Conservation (phyloP, 192 early-diverging fungal genomes). For the Backusella tarrabulga region DNA sequence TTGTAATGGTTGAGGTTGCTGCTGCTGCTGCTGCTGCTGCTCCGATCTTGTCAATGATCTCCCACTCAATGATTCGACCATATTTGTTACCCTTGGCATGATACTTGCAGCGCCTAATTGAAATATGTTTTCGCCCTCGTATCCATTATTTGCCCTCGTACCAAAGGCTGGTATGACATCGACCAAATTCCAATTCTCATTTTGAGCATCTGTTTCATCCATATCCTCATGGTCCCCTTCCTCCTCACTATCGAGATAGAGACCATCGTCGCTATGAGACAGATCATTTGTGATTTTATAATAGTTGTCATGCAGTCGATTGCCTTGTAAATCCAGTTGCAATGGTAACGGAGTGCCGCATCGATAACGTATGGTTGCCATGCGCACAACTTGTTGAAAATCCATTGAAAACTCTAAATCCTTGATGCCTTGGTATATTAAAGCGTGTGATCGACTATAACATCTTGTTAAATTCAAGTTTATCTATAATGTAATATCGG, state of each 20-base stretch:
- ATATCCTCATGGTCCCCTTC: neutral
- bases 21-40: neutral
- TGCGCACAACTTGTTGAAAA: conserved; percentile 28
- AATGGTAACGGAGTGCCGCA: neutral
- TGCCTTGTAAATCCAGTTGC: neutral
- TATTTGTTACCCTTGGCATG: conserved; percentile 28
- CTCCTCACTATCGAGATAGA: conserved; percentile 13
- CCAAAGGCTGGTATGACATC: conserved; percentile 31
- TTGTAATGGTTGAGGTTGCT: neutral
- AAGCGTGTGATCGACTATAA: conserved; percentile 30
- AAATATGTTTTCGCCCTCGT: conserved; percentile 25
- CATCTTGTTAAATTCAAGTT: neutral
- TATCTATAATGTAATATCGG: neutral
- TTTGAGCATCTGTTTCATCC: neutral
- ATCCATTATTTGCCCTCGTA: neutral
- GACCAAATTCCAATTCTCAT: conserved; percentile 35
- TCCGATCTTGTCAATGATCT: neutral
- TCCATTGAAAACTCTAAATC: conserved; percentile 23
- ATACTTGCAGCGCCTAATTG: conserved; percentile 19
- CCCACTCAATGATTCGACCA: conserved; percentile 17
- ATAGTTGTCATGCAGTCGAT: neutral
- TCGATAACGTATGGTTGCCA: conserved; percentile 20
- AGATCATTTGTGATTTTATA: neutral
- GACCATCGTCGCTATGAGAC: neutral
- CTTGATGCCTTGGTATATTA: conserved; percentile 11